Base-by-base conservation (phyloP, 768 basidiomycete species). In the Rhodotorula taiwanensis region DNA sequence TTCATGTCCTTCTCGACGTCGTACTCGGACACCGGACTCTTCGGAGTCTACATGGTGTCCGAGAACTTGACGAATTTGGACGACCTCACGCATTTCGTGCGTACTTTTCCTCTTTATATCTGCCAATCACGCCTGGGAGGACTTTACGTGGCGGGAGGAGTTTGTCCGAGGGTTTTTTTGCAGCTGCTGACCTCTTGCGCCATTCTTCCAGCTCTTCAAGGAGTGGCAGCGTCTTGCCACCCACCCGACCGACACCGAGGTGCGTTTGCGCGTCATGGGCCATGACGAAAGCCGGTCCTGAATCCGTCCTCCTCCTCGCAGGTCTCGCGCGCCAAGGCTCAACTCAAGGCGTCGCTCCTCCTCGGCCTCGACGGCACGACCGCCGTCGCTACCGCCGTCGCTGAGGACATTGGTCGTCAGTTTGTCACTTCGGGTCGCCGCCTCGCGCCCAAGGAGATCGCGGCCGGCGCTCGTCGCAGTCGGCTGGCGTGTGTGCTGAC, bases 1-100 rank as follows among this genome's bases (percentile, higher is more conserved):
- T 99, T 88, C 86, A 94, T 97, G 89, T 89, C 88, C 56, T 99
- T 98, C 86, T 94, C 91, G 23, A 98, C 94, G 3, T 90, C 88
- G 10, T 99, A 99, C 81, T 91, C 92, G 10, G 95, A 99, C 77
- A 98, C 93, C 25, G 95, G 95, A 61, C 84, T 98, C 39, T 99
- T 94, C 94, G 94, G 94, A 72, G 89, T 97, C 77, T 98, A 99
- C 81, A 79, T 95, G 30, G 58, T 58, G 21, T 52, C 50, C 5
- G 95, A 99, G 82, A 97, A 97, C 81, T 74, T 91, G 56, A 81
- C 82, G 79, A 92, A 93, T 79, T 80, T 98, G 47, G 94, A 98
- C 72, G 94, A 98, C 75, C 79, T 97, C 64, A 76, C 84, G 54
- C 94, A 99, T 79, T 94, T 93, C 77, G 94, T n/a, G n/a, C n/a